Conservation (phyloP, 2,329 filamentous ascomycete species). For the Camillea tinctor region DNA sequence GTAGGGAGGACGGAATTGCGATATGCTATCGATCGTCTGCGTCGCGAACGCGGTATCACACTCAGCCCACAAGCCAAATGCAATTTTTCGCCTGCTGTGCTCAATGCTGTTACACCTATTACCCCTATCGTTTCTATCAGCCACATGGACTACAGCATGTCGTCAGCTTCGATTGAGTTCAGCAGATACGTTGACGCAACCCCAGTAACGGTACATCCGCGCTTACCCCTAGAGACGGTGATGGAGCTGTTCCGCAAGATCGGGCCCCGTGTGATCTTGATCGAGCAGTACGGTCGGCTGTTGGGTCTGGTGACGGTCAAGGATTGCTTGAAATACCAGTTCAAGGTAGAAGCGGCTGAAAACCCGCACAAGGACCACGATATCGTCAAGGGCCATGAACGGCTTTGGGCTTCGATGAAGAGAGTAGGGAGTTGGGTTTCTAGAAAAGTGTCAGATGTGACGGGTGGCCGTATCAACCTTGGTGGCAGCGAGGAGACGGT, state of each 20-base stretch:
- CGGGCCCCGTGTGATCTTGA: conserved; percentile 86
- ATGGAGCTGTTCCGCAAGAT: conserved; percentile 99
- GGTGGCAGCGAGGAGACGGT: conserved; percentile 33
- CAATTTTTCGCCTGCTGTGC: conserved; percentile 59
- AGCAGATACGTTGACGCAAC: conserved; percentile 85
- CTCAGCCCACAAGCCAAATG: conserved; percentile 70
- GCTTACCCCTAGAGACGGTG: conserved; percentile 88
- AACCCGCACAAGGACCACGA: conserved; percentile 62
- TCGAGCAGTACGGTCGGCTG: conserved; percentile 84
- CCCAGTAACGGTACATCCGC: conserved; percentile 86
- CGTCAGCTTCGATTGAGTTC: conserved; percentile 69
- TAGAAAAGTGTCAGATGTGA: conserved; percentile 50
- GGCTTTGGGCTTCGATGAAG: conserved; percentile 60
- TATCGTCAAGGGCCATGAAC: conserved; percentile 59
- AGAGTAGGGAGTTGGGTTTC: conserved; percentile 58
- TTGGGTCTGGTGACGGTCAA: conserved; percentile 91
- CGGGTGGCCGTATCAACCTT: conserved; percentile 58
- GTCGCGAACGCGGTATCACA: conserved; percentile 57
- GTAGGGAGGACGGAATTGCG: conserved; percentile 89
- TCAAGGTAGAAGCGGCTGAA: conserved; percentile 88
- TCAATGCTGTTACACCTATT: conserved; percentile 35
- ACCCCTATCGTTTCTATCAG: conserved; percentile 57
- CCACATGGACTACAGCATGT: conserved; percentile 54
- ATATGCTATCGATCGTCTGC: conserved; percentile 82
- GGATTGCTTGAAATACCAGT: conserved; percentile 95